Evolutionary conservation across 2,329 filamentous ascomycete species (phyloP), one percentile per base, ranked within the genome.

Genomic region (Simplicillium aogashimaense): DNA sequence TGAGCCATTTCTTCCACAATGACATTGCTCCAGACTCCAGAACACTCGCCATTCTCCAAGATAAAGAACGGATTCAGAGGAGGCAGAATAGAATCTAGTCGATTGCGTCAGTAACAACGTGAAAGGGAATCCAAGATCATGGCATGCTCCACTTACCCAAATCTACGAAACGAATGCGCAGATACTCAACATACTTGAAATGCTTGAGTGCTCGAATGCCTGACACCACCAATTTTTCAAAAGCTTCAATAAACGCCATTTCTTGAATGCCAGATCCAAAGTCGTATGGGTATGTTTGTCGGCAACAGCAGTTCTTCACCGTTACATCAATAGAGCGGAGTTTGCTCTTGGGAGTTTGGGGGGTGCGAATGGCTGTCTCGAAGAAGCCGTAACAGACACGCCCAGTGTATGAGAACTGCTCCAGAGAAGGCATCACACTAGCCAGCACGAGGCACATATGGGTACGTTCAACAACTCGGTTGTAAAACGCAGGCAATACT

Each of bases 111-210:
- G 52, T 56, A 45, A 56, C 51, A 31, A 37, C 11, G 16, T 34
- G 15, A 36, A 15, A 13, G 35, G 4, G 15, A 8, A 25, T 18
- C 13, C 6, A 11, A 14, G 29, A 9, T 9, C 14, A 30, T 29
- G 12, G 30, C 25, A n/a, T 13, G 13, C 25, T 16, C 14, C 25
- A 57, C 66, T 49, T 66, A 80, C 77, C 70, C 6, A 87, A 66
- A 57, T 87, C 83, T 39, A 87, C 79, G 51, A 84, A 87, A 40
- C 83, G 77, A 51, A 87, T 85, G 42, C 82, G 70, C 46, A 88
- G 57, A 55, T 78, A 76, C 35, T 77, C 64, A 28, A 88, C 59
- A n/a, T 66, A 62, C 39, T 70, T 69, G 36, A 85, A 69, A 25
- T 65, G 68, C 12, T 70, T 69, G 35, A 87, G 59, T 3, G 78